phyloP scores from a whole-genome alignment of 202 grass and related monocot genomes.

The Hordeum pubiflorum region DNA sequence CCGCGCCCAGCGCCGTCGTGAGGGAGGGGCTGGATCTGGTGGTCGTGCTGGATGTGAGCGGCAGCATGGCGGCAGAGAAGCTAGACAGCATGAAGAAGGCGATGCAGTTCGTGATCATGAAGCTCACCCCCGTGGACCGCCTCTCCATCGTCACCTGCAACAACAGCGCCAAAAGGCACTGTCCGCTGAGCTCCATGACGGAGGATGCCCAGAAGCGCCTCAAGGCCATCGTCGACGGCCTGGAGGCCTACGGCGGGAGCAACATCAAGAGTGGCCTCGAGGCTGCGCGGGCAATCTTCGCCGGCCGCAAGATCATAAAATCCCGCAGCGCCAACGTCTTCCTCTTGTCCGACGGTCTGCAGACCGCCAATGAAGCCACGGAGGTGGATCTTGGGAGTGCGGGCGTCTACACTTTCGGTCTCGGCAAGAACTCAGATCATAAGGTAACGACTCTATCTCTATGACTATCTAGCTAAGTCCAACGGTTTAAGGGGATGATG shows the following conservation, averaged over 20 bases:
- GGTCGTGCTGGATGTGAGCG: background rate
- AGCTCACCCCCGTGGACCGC: background rate
- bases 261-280: background rate
- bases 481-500: too few relatives aligned
- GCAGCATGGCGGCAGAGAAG: background rate
- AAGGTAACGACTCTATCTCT: background rate
- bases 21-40: background rate
- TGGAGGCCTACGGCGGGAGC: background rate
- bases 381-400: background rate
- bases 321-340: background rate
- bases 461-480: too few relatives aligned
- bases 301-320: background rate
- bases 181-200: background rate
- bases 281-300: background rate
- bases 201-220: background rate
- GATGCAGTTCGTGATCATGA: background rate
- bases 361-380: background rate
- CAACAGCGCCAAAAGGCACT: background rate
- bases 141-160: background rate
- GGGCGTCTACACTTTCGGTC: background rate
- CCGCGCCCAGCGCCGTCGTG: background rate
- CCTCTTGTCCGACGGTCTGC: background rate
- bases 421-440: background rate
- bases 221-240: background rate
- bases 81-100: background rate